Evolutionary conservation across 495 filamentous ascomycete genomes (phyloP).

Genomic region (Penicillium riverlandense): DNA sequence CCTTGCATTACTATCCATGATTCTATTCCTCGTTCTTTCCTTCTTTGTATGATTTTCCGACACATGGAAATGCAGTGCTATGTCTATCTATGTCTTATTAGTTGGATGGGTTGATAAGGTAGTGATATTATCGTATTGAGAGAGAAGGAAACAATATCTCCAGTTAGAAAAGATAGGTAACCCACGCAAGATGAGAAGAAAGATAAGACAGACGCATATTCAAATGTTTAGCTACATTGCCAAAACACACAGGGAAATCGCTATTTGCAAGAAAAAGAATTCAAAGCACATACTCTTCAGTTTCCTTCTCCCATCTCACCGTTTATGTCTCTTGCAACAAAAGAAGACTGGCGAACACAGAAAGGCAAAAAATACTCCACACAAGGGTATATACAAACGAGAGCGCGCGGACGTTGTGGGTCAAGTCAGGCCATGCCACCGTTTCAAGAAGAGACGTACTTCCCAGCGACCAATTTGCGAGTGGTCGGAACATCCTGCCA

Average conservation of each 20-base stretch:
- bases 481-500: conserved; percentile 71
- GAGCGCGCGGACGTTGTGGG: not conserved
- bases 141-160: not conserved
- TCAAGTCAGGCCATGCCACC: not conserved
- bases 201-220: conserved; percentile 6
- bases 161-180: not conserved
- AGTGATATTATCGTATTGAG: not conserved
- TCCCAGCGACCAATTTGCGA: conserved; percentile 72
- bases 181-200: not conserved
- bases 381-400: conserved; percentile 10
- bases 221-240: conserved; percentile 19
- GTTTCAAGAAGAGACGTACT: conserved; percentile 47
- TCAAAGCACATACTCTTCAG: conserved; percentile 5
- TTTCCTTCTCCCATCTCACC: not conserved
- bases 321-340: not conserved
- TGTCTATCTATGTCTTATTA: conserved; percentile 6
- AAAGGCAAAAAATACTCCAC: not conserved
- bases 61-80: conserved; percentile 15
- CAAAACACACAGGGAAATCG: conserved; percentile 9
- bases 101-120: not conserved
- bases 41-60: conserved; percentile 20
- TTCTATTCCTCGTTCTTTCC: not conserved
- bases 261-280: conserved; percentile 19
- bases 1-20: not conserved
- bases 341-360: not conserved